phyloP scores from a whole-genome alignment of 2,329 filamentous ascomycete genomes.

The Thelonectria olida region DNA sequence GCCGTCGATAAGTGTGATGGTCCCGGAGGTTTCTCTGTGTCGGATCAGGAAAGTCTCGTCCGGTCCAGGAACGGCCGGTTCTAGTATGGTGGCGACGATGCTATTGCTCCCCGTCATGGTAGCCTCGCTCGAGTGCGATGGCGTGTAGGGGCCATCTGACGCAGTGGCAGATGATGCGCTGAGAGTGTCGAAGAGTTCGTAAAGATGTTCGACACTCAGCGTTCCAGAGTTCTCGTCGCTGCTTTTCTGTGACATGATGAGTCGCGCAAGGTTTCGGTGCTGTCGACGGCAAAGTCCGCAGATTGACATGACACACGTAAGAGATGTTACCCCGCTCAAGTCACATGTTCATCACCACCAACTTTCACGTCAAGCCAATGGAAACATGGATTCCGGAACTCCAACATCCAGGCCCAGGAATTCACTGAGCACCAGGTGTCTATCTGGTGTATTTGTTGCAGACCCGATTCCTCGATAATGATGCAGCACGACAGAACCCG shows the following conservation, averaged over 20 bases:
- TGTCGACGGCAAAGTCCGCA: neutral
- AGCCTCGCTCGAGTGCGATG: conserved; percentile 21
- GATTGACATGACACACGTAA: no score
- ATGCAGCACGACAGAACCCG: no score
- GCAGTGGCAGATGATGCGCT: conserved; percentile 34
- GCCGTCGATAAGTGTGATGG: conserved; percentile 45
- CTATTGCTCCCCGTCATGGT: conserved; percentile 8
- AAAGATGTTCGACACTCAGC: neutral
- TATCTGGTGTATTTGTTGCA: no score
- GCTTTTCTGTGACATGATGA: neutral
- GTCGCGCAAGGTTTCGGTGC: no score
- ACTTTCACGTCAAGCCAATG: no score
- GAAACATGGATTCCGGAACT: no score
- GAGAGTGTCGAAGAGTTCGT: conserved; percentile 10
- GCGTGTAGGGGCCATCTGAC: conserved; percentile 29
- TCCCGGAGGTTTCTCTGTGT: conserved; percentile 33
- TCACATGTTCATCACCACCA: conserved; percentile 10
- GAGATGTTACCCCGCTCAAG: conserved; percentile 9
- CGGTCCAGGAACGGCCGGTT: conserved; percentile 36
- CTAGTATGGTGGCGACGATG: neutral
- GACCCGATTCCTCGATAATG: no score
- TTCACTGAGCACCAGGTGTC: no score
- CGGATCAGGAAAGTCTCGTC: conserved; percentile 45
- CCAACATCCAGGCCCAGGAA: no score
- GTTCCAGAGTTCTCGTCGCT: neutral